Conservation (phyloP, 768 basidiomycete genomes). For the Mycena crocata region DNA sequence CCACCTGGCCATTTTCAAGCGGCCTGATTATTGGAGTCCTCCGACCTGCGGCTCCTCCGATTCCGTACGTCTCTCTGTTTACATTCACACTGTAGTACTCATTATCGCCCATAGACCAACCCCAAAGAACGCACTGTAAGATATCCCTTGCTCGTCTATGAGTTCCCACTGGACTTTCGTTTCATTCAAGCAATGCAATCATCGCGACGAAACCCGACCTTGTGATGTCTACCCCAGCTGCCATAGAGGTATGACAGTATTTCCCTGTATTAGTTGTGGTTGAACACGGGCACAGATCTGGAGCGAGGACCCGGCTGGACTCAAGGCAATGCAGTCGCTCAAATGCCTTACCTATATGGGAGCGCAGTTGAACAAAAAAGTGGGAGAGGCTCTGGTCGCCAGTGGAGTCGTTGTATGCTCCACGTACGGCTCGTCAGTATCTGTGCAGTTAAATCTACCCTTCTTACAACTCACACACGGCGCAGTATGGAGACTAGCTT, state of each 20-base stretch:
- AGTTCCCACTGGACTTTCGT: not conserved
- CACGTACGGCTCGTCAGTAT: slow-evolving; percentile 20
- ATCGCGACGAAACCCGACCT: slow-evolving; percentile 13
- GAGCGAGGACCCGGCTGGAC: slow-evolving; percentile 7
- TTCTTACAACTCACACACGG: no score
- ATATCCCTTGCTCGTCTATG: no score
- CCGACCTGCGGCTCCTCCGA: slow-evolving; percentile 2
- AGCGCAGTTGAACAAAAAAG: slow-evolving; percentile 17
- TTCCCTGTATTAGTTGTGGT: not conserved
- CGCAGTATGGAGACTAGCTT: slow-evolving; percentile 18
- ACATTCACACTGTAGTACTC: no score
- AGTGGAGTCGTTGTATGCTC: slow-evolving; percentile 14
- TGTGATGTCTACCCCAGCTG: not conserved
- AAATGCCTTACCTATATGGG: slow-evolving; percentile 7
- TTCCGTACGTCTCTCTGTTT: not conserved
- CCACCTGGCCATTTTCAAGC: slow-evolving; percentile 7
- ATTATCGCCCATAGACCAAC: not conserved
- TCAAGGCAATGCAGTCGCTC: slow-evolving; percentile 10
- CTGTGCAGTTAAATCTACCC: no score
- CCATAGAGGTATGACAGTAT: slow-evolving; percentile 2
- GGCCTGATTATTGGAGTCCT: slow-evolving; percentile 9
- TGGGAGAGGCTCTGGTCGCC: slow-evolving; percentile 16
- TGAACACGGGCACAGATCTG: not conserved
- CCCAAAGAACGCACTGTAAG: slow-evolving; percentile 18
- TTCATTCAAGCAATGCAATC: not conserved